Evolutionary conservation across 331 rosid species (phyloP), one percentile per base, ranked within the genome.

Genomic region (Ulmus americana): DNA sequence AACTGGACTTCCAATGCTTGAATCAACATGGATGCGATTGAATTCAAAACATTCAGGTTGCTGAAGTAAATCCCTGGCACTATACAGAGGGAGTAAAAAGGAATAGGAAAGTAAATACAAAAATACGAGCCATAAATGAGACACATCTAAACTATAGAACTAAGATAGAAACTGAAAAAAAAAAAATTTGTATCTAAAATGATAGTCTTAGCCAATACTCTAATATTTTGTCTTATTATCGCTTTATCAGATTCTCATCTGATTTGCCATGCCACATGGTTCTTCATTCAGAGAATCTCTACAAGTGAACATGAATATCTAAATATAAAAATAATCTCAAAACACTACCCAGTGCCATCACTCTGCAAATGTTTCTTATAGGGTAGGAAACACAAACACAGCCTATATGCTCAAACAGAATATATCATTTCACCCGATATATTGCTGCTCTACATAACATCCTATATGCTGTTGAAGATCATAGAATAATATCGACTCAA

Each of bases 251-350:
- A 7, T 76, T 76, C 2, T 74, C 84, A 65, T 91, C 97, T 18
- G 1, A 45, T 83, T 83, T 71, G 89, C 95, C 65, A 94, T 83
- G 95, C 98, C 89, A 69, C 97, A 89, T 55, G 97, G 89, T 35
- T 79, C 87, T 13, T 91, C 95, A 28, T 67, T 73, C 5, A 84
- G 86, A 44, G 20, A 18, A 18, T 18, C 78, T 61, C 55, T 76
- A 64, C 0, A 79, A 87, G 72, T 65, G 70, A 22, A 35, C 72
- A 75, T 80, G 87, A 63, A 70, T 79, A 75, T 61, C 75, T 55
- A 84, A 75, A 18, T 18, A 18, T 18, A 18, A 18, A 18, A 18
- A 18, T 18, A 18, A 18, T 18, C 20, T 18, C 20, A 18, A 18
- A 18, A 18, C 20, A 18, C 20, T 18, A 18, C 20, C 20, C 20